Evolutionary conservation across 352 stramenopile species (phyloP), one percentile per base, ranked within the genome.

Genomic region (Phytophthora uliginosa): DNA sequence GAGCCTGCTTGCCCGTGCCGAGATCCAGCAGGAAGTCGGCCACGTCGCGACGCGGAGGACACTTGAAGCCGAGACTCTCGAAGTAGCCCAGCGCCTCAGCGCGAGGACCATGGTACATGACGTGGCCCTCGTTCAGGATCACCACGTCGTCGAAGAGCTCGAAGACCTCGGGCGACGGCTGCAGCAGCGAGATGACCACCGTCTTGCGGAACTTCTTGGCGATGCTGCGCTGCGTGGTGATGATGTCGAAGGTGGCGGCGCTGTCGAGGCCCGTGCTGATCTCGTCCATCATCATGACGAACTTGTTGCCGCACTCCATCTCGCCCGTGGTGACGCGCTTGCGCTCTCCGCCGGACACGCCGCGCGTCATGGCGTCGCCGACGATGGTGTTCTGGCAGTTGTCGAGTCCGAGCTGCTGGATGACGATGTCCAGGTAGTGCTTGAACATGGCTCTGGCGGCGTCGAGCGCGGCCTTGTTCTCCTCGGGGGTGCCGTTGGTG

Each of bases 71-170:
- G 9, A 95, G 53, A 12, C 51, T 51, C 31, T 80, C 65, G 68
- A 98, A 98, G 73, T 98, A 96, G 20, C 20, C 47, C 47, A 53
- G 47, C 18, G 20, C 47, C 20, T 53, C n/a, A 71, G 92, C 67
- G 74, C 77, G 75, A 64, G 90, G 64, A 89, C 79, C 66, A 94
- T 79, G 77, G 68, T 98, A 99, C 63, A 98, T 92, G 13, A 98
- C 69, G 22, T 85, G 66, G 24, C 96, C 95, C 28, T 97, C 82
- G 73, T 94, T 94, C 48, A 99, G 55, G n/a, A 99, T 71, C 48
- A 98, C 86, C 4, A 99, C 67, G 59, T 98, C 86, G 74, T 99
- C 96, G 71, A 99, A 99, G 18, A 98, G 78, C 5, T 83, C 81
- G 40, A 98, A 96, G 4, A 97, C 93, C 78, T 99, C 95, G 6